phyloP scores from a whole-genome alignment of 768 basidiomycete genomes.

The Xerocomellus intermedius region DNA sequence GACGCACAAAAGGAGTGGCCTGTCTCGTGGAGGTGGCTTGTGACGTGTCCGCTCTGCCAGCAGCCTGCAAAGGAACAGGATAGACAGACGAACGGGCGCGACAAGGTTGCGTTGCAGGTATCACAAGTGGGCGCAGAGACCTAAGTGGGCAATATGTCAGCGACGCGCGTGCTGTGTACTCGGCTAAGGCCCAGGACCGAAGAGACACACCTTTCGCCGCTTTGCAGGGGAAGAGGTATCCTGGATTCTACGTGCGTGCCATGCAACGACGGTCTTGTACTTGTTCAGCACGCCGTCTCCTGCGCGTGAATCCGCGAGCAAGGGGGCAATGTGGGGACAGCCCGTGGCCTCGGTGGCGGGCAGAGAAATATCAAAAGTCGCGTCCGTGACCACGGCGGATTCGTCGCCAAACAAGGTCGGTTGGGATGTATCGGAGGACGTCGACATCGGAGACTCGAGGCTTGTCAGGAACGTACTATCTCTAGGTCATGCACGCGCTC shows the following conservation, averaged over 20 bases:
- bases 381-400: constrained; percentile 5
- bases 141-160: constrained; percentile 28
- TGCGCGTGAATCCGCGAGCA: constrained; percentile 35
- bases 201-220: constrained; percentile 56
- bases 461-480: neutral
- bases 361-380: constrained; percentile 8
- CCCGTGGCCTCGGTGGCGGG: constrained; percentile 6
- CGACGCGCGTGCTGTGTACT: neutral
- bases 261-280: constrained; percentile 53
- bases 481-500: neutral
- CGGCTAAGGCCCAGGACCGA: neutral
- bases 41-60: constrained; percentile 60
- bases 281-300: constrained; percentile 39
- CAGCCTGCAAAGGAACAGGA: constrained; percentile 71
- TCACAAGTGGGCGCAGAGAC: constrained; percentile 61
- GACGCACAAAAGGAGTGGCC: constrained; percentile 68
- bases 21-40: constrained; percentile 52
- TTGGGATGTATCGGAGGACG: constrained; percentile 30
- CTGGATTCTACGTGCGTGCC: constrained; percentile 50
- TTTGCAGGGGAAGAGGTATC: constrained; percentile 52
- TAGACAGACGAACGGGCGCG: constrained; percentile 70
- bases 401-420: constrained; percentile 32
- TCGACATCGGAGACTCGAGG: constrained; percentile 23
- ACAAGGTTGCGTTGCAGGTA: constrained; percentile 52
- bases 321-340: constrained; percentile 43